Evolutionary conservation across 768 basidiomycete species (phyloP).

Genomic region (Mycena vulgaris): DNA sequence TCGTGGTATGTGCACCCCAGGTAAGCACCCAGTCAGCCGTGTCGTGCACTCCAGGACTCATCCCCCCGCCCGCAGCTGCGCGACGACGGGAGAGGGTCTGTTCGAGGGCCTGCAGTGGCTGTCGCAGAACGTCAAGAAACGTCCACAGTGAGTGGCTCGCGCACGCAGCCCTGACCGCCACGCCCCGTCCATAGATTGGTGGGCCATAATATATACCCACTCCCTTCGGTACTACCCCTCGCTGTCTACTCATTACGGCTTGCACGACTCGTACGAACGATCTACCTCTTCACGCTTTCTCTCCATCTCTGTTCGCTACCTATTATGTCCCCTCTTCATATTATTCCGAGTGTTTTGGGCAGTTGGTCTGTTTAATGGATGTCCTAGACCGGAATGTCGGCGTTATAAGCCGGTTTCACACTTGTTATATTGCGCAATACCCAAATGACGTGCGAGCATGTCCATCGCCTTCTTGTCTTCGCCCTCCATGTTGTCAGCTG

Average conservation of each 20-base stretch:
- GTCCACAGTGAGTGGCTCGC: conserved; percentile 72
- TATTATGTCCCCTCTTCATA: conserved; percentile 35
- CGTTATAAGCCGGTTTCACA: no score
- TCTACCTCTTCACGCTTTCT: conserved; percentile 30
- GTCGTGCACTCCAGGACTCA: conserved; percentile 17
- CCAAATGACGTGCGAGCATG: conserved; percentile 8
- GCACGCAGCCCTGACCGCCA: conserved; percentile 18
- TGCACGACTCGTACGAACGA: conserved; percentile 39
- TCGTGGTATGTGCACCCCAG: conserved; percentile 99
- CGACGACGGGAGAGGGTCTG: conserved; percentile 95
- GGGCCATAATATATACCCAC: conserved; percentile 24
- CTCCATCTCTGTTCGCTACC: conserved; percentile 20
- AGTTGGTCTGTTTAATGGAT: conserved; percentile 36
- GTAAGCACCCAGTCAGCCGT: conserved; percentile 58
- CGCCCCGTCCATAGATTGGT: conserved; percentile 17
- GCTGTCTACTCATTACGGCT: conserved; percentile 28
- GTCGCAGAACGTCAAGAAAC: conserved; percentile 97
- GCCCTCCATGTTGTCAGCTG: conserved; percentile 53
- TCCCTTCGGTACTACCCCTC: conserved; percentile 31
- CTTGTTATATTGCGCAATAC: conserved; percentile 27
- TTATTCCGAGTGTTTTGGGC: conserved; percentile 32
- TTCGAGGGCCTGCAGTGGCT: conserved; percentile 99
- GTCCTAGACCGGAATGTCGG: conserved; percentile 14
- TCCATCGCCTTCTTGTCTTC: conserved; percentile 21
- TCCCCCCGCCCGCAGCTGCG: conserved; percentile 72